phyloP scores from a whole-genome alignment of 225 moss, liverwort and hornwort species.

The Marchantia polymorpha region DNA sequence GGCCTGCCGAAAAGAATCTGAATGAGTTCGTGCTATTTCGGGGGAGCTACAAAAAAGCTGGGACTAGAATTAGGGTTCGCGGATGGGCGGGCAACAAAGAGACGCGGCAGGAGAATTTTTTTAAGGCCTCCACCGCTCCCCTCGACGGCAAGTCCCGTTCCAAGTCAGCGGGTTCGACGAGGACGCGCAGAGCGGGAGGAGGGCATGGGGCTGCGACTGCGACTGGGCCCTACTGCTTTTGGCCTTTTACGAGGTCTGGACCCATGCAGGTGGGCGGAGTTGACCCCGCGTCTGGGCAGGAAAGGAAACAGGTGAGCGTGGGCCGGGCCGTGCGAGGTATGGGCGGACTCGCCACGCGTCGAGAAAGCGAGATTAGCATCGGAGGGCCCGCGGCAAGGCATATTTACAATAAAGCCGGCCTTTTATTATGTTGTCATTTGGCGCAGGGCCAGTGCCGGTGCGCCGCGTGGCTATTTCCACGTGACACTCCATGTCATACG shows the following conservation, averaged over 20 bases:
- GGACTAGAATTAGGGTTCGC: background rate
- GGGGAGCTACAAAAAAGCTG: background rate
- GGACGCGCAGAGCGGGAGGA: background rate
- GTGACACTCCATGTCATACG: background rate
- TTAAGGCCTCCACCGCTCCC: background rate
- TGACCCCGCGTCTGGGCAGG: background rate
- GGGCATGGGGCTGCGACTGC: background rate
- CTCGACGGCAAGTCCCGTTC: background rate
- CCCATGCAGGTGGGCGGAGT: constrained; percentile 4
- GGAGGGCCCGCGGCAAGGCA: background rate
- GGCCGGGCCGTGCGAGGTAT: constrained; percentile 6
- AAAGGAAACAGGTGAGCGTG: background rate
- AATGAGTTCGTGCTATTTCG: no score
- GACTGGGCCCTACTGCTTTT: background rate
- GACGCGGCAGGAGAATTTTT: background rate
- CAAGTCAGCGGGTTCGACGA: background rate
- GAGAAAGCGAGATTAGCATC: background rate
- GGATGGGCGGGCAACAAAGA: background rate
- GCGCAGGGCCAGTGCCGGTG: background rate
- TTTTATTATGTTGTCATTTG: background rate
- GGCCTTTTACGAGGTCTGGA: background rate
- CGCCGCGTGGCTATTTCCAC: background rate
- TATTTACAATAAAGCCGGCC: background rate
- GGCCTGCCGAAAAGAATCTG: no score
- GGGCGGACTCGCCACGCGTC: constrained; percentile 1